A percentile compares a stretch with the other conserved stretches of the same genome.
These are phyloP conservation scores for Aspergillus candidus DNA, from an alignment of 2,329 filamentous ascomycete species.

Conservation along the genomic window DNA sequence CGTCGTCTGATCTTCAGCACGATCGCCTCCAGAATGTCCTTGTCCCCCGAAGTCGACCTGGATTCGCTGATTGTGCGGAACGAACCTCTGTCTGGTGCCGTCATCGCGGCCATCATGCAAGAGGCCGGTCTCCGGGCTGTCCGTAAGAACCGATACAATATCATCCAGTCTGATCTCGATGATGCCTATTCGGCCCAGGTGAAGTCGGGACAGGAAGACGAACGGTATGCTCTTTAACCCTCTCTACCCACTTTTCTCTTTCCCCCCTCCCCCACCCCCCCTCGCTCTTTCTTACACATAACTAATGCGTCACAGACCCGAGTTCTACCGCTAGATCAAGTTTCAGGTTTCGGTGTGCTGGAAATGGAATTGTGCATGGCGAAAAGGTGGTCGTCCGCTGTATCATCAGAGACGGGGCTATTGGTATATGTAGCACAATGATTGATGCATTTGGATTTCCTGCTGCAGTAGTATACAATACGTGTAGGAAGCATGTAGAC, in stretches of 20 bases:
- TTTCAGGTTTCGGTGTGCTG: slow-evolving; percentile 6
- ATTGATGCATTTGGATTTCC: slow-evolving; percentile 10
- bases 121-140: slow-evolving; percentile 92
- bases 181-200: slow-evolving; percentile 97
- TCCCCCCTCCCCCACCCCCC: background rate
- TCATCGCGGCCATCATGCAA: slow-evolving; percentile 99
- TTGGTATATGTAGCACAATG: slow-evolving; percentile 14
- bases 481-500: background rate
- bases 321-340: slow-evolving; percentile 67
- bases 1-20: slow-evolving; percentile 93
- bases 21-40: slow-evolving; percentile 95
- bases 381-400: slow-evolving; percentile 21
- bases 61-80: slow-evolving; percentile 96
- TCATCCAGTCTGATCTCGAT: slow-evolving; percentile 93
- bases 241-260: slow-evolving; percentile 7
- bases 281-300: slow-evolving; percentile 17
- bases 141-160: slow-evolving; percentile 97
- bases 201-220: slow-evolving; percentile 68
- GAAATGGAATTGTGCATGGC: slow-evolving; percentile 15
- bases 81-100: slow-evolving; percentile 86
- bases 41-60: slow-evolving; percentile 92
- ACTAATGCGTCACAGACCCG: slow-evolving; percentile 64
- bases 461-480: slow-evolving; percentile 1
- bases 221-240: slow-evolving; percentile 42
- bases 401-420: slow-evolving; percentile 24